Conservation (phyloP, 108 stramenopile genomes). For the Stephanodiscus minutulus region DNA sequence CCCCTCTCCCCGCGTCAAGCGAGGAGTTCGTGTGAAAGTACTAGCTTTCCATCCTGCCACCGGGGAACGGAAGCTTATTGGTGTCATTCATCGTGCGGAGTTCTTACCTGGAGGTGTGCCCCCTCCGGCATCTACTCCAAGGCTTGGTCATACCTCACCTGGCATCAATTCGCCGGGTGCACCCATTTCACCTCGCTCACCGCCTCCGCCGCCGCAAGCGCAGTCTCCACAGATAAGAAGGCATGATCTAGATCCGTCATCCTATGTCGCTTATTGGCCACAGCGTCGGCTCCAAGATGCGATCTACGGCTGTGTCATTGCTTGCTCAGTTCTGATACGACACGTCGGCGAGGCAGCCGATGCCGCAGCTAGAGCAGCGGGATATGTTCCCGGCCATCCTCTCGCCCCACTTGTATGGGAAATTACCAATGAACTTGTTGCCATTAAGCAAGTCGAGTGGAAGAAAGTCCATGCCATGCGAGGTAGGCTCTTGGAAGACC, state of each 20-base stretch:
- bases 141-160: constrained; percentile 4
- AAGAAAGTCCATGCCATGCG: constrained; percentile 74
- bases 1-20: constrained; percentile 68
- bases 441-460: constrained; percentile 94
- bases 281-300: constrained; percentile 81
- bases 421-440: constrained; percentile 69
- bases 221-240: constrained; percentile 1
- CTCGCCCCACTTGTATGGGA: constrained; percentile 87
- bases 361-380: constrained; percentile 80
- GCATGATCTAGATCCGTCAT: constrained; percentile 12
- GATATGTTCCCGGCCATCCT: constrained; percentile 74
- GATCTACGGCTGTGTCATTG: constrained; percentile 85
- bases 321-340: constrained; percentile 70
- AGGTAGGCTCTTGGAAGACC: constrained; percentile 86
- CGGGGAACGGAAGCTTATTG: constrained; percentile 63
- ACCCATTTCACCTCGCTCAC: constrained; percentile 14
- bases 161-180: constrained; percentile 3
- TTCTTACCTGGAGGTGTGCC: constrained; percentile 30
- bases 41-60: constrained; percentile 72
- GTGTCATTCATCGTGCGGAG: constrained; percentile 74
- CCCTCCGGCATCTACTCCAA: constrained; percentile 17
- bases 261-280: constrained; percentile 78
- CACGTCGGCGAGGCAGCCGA: constrained; percentile 77
- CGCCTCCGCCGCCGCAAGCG: constrained; percentile 36
- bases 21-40: constrained; percentile 77